Evolutionary conservation across 768 basidiomycete genomes (phyloP).

Genomic region (Exsudoporus frostii): DNA sequence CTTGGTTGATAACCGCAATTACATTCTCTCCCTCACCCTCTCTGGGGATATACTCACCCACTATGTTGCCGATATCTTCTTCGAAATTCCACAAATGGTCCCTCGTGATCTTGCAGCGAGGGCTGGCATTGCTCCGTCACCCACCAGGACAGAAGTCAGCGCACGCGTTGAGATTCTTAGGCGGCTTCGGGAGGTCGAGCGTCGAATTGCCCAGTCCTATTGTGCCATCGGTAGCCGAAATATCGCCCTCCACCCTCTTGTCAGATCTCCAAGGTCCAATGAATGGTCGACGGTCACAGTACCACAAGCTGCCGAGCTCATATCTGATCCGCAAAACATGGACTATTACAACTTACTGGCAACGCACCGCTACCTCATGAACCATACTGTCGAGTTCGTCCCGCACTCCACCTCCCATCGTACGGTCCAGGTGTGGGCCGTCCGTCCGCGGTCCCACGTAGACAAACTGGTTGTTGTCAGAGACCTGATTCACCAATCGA

Average conservation of each 20-base stretch:
- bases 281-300: slow-evolving; percentile 58
- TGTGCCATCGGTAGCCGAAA: slow-evolving; percentile 34
- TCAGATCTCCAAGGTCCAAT: slow-evolving; percentile 44
- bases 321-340: slow-evolving; percentile 31
- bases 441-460: slow-evolving; percentile 62
- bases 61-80: slow-evolving; percentile 52
- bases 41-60: slow-evolving; percentile 53
- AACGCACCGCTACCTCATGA: slow-evolving; percentile 66
- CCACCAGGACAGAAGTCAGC: slow-evolving; percentile 38
- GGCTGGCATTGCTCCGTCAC: slow-evolving; percentile 40
- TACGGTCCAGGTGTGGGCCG: slow-evolving; percentile 48
- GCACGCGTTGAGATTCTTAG: slow-evolving; percentile 67
- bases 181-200: slow-evolving; percentile 52
- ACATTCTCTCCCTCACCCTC: slow-evolving; percentile 30
- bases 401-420: slow-evolving; percentile 46
- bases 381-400: slow-evolving; percentile 48
- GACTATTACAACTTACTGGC: slow-evolving; percentile 41
- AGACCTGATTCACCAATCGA: slow-evolving; percentile 42
- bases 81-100: slow-evolving; percentile 57
- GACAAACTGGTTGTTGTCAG: slow-evolving; percentile 46
- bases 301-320: slow-evolving; percentile 45
- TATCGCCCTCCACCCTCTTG: slow-evolving; percentile 37
- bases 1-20: slow-evolving; percentile 29
- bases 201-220: slow-evolving; percentile 42
- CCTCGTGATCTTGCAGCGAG: slow-evolving; percentile 42